phyloP scores from a whole-genome alignment of 2,329 filamentous ascomycete genomes.

The Fusarium longipes region DNA sequence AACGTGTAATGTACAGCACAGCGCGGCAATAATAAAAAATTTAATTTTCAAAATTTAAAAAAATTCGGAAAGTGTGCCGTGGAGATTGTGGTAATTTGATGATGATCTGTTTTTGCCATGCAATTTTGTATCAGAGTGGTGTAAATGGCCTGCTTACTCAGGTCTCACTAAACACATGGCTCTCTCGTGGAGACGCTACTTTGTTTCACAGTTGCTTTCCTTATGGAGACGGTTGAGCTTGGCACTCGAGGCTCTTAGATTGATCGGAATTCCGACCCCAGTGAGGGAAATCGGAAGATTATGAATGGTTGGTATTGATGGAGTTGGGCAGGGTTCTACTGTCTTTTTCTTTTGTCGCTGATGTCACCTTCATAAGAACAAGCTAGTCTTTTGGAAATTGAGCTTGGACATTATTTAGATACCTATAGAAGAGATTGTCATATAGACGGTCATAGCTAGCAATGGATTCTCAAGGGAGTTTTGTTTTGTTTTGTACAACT shows the following conservation, averaged over 20 bases:
- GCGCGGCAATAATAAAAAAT: neutral
- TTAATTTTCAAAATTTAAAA: no score
- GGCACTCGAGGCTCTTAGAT: neutral
- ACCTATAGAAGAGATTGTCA: neutral
- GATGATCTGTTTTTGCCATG: neutral
- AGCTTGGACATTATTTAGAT: neutral
- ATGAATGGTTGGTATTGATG: neutral
- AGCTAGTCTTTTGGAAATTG: neutral
- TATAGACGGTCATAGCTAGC: neutral
- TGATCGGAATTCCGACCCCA: neutral
- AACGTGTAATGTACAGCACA: neutral
- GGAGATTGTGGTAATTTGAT: neutral
- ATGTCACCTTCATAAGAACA: neutral
- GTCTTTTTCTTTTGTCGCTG: neutral
- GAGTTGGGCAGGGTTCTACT: neutral
- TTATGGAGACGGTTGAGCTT: neutral
- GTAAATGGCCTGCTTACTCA: slow-evolving; percentile 12
- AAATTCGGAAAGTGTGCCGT: no score
- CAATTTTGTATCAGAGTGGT: neutral
- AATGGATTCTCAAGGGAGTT: no score
- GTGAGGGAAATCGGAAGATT: neutral
- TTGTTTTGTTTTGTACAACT: neutral
- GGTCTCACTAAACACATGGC: slow-evolving; percentile 13
- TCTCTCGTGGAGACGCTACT: slow-evolving; percentile 2
- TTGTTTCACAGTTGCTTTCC: neutral